These are phyloP conservation scores for Incumbomyces delicatus DNA, from an alignment of 2,329 filamentous ascomycete species.

Conservation along the genomic window DNA sequence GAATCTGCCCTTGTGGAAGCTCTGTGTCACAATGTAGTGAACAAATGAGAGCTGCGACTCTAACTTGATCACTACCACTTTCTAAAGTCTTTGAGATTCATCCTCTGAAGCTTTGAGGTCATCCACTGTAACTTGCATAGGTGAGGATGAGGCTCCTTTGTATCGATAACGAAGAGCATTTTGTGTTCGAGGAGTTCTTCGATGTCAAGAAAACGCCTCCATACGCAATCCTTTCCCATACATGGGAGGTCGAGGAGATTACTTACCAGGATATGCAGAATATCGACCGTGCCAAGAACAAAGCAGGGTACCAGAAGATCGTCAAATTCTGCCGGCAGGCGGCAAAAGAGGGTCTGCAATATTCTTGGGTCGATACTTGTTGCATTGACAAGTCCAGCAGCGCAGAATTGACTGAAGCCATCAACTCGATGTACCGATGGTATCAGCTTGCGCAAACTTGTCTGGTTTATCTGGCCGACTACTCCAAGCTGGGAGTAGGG, in stretches of 20 bases:
- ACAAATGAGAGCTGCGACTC: too few relatives aligned
- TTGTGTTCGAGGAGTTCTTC: background rate
- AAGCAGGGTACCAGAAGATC: constrained; percentile 7
- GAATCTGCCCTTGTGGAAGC: too few relatives aligned
- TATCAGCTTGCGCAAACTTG: background rate
- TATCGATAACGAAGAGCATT: background rate
- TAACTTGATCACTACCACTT: too few relatives aligned
- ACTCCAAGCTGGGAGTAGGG: constrained; percentile 11
- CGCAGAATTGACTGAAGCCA: too few relatives aligned
- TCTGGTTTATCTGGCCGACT: constrained; percentile 1
- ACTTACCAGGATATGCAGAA: constrained; percentile 16
- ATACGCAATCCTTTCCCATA: constrained; percentile 28
- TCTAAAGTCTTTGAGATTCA: too few relatives aligned
- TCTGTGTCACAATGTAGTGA: too few relatives aligned
- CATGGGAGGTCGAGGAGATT: constrained; percentile 22
- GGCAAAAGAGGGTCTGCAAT: constrained; percentile 9
- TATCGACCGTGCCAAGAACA: background rate
- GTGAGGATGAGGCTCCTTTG: background rate
- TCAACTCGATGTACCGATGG: constrained; percentile 2
- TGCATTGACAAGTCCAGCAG: constrained; percentile 17
- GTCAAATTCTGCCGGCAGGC: constrained; percentile 4
- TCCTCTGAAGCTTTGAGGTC: background rate
- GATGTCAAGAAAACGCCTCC: background rate
- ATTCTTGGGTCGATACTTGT: constrained; percentile 23
- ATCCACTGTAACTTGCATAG: too few relatives aligned